phyloP scores from a whole-genome alignment of 768 basidiomycete species.

The Tylopilus felleus region DNA sequence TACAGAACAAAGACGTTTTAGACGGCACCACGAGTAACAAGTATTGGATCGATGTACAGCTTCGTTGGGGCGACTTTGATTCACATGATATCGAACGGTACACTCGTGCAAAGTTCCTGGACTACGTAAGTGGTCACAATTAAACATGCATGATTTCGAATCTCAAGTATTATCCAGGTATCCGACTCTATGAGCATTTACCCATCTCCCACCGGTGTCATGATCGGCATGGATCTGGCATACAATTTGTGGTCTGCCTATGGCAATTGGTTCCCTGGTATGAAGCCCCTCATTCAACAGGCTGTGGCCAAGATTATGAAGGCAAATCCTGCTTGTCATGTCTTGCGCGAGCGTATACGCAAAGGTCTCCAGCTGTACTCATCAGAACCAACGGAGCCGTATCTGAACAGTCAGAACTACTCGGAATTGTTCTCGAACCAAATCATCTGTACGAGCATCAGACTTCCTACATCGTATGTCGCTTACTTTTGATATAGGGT shows the following conservation, averaged over 20 bases:
- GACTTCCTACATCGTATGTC: neutral
- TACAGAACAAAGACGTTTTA: constrained; percentile 84
- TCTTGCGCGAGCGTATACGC: constrained; percentile 96
- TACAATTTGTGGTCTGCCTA: constrained; percentile 99
- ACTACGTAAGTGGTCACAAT: constrained; percentile 62
- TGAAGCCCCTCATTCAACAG: constrained; percentile 97
- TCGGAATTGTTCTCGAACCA: constrained; percentile 97
- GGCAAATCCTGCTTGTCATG: constrained; percentile 96
- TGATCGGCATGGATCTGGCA: constrained; percentile 98
- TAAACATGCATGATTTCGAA: neutral
- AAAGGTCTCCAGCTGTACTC: constrained; percentile 98
- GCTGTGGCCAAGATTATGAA: constrained; percentile 99
- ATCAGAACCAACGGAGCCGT: constrained; percentile 98
- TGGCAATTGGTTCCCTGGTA: constrained; percentile 98
- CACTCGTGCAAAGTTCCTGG: constrained; percentile 97
- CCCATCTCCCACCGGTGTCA: constrained; percentile 96
- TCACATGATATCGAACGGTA: constrained; percentile 99
- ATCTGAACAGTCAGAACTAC: constrained; percentile 97
- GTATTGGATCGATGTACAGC: constrained; percentile 96
- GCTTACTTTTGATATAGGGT: constrained; percentile 54
- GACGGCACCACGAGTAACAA: constrained; percentile 99
- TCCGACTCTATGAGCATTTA: constrained; percentile 99
- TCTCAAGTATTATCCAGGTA: constrained; percentile 44
- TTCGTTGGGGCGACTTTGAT: constrained; percentile 98
- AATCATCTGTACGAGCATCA: constrained; percentile 72